Percentiles rank a stretch among this genome's conserved stretches.
These are phyloP conservation scores for Pisolithus thermaeus DNA, from an alignment of 1,284 basidiomycete genomes.

Conservation along the genomic window DNA sequence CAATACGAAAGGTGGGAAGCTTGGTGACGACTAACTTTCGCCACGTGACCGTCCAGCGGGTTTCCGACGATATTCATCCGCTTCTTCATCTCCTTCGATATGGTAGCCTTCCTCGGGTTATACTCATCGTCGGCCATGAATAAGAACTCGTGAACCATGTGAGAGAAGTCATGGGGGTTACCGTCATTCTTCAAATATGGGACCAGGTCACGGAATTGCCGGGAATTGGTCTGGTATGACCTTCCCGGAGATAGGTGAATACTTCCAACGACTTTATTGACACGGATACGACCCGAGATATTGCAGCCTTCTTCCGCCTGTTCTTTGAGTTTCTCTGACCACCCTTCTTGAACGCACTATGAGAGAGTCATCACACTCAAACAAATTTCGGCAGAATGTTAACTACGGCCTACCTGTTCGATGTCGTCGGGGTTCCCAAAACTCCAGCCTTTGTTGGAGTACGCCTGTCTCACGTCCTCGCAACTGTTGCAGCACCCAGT, in stretches of 20 bases:
- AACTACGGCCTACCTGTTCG: constrained; percentile 71
- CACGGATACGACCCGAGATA: constrained; percentile 83
- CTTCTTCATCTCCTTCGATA: constrained; percentile 65
- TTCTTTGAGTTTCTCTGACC: constrained; percentile 90
- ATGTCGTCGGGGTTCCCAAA: constrained; percentile 88
- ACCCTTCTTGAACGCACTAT: constrained; percentile 90
- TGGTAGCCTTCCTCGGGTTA: constrained; percentile 56
- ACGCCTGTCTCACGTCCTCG: constrained; percentile 90
- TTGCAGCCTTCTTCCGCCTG: constrained; percentile 95
- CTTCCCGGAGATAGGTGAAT: constrained; percentile 86
- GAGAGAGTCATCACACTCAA: constrained; percentile 5
- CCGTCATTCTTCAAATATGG: constrained; percentile 89
- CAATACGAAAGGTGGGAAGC: constrained; percentile 4
- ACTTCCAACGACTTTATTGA: constrained; percentile 96
- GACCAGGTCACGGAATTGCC: constrained; percentile 89
- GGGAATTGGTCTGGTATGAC: constrained; percentile 85
- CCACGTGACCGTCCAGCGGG: constrained; percentile 73
- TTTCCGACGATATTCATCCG: constrained; percentile 71
- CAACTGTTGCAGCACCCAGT: constrained; percentile 94
- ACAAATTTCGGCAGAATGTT: not conserved
- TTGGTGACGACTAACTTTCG: constrained; percentile 42
- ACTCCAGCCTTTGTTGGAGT: constrained; percentile 92
- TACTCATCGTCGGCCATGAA: constrained; percentile 85
- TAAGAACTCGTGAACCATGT: constrained; percentile 76
- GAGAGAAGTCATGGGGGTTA: constrained; percentile 91